phyloP scores from a whole-genome alignment of 148 eudicot species.

The Polygonum aviculare region DNA sequence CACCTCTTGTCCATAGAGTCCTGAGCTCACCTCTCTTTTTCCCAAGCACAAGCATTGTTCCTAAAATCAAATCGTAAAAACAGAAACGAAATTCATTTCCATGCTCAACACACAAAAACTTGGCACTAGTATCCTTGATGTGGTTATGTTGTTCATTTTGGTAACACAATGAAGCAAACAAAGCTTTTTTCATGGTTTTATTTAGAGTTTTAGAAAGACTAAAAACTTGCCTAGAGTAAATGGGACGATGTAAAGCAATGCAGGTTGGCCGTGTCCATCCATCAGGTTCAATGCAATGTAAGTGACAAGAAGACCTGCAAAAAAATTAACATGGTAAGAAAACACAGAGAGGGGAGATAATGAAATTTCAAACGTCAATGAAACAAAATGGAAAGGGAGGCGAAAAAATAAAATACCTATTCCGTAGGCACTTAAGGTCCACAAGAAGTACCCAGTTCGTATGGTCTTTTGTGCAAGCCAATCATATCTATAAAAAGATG shows the following conservation, averaged over 20 bases:
- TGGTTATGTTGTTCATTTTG: not conserved
- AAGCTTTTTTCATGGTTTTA: not conserved
- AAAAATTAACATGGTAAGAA: not conserved
- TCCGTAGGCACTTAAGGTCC: constrained; percentile 81
- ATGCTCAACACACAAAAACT: not conserved
- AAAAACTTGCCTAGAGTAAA: constrained; percentile 11
- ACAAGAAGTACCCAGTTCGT: constrained; percentile 75
- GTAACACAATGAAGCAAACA: too few species aligned
- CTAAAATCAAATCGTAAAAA: not conserved
- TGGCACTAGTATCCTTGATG: not conserved
- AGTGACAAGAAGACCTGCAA: constrained; percentile 13
- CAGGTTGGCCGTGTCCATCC: constrained; percentile 16
- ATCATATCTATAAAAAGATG: constrained; percentile 44
- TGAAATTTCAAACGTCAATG: not conserved
- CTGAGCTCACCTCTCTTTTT: constrained; percentile 11
- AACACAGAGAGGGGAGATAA: not conserved
- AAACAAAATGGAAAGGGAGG: not conserved
- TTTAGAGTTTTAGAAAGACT: not conserved
- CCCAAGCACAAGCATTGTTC: constrained; percentile 10
- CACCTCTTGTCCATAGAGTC: constrained; percentile 18
- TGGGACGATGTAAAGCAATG: constrained; percentile 13
- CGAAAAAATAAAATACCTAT: constrained; percentile 38
- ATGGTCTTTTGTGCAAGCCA: constrained; percentile 73
- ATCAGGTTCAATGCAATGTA: constrained; percentile 8
- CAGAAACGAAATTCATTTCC: not conserved